Percentiles rank a stretch among this genome's conserved stretches.
phyloP scores from a whole-genome alignment of 1,284 basidiomycete genomes.

The Sporisorium graminicola region DNA sequence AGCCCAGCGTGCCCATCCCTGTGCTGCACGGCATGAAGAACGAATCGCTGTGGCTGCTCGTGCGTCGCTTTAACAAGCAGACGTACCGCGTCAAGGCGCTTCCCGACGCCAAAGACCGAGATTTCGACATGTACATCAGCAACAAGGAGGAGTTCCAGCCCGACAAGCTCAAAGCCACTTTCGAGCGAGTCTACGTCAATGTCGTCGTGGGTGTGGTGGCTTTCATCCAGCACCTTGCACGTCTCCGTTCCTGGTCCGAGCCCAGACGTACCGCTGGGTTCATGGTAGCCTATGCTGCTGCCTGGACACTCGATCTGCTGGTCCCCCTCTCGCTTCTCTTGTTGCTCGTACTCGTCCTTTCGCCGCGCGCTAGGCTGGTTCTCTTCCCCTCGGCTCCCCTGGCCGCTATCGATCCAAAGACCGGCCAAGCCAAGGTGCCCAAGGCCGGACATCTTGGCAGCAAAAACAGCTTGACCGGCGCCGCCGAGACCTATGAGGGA shows the following conservation, averaged over 20 bases:
- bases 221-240: constrained; percentile 72
- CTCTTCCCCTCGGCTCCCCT: constrained; percentile 74
- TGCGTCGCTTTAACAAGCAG: constrained; percentile 73
- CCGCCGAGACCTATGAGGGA: constrained; percentile 71
- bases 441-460: constrained; percentile 64
- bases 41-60: constrained; percentile 71
- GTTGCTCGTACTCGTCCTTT: constrained; percentile 72
- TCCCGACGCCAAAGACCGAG: constrained; percentile 49
- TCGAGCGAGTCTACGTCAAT: constrained; percentile 74
- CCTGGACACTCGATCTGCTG: constrained; percentile 42
- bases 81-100: constrained; percentile 71
- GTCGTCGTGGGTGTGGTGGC: constrained; percentile 72
- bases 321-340: constrained; percentile 63
- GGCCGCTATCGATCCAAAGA: constrained; percentile 68
- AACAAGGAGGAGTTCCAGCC: constrained; percentile 73
- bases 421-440: constrained; percentile 63
- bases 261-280: constrained; percentile 72
- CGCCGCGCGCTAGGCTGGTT: constrained; percentile 71
- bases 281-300: constrained; percentile 50
- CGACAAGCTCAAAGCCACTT: constrained; percentile 73
- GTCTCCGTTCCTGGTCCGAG: constrained; percentile 75
- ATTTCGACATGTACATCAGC: constrained; percentile 72
- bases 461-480: constrained; percentile 53
- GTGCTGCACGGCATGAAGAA: constrained; percentile 70
- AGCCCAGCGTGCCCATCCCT: constrained; percentile 56